Evolutionary conservation across 352 stramenopile genomes (phyloP), one percentile per base, ranked within the genome.

Genomic region (Globisporangium paddicum): DNA sequence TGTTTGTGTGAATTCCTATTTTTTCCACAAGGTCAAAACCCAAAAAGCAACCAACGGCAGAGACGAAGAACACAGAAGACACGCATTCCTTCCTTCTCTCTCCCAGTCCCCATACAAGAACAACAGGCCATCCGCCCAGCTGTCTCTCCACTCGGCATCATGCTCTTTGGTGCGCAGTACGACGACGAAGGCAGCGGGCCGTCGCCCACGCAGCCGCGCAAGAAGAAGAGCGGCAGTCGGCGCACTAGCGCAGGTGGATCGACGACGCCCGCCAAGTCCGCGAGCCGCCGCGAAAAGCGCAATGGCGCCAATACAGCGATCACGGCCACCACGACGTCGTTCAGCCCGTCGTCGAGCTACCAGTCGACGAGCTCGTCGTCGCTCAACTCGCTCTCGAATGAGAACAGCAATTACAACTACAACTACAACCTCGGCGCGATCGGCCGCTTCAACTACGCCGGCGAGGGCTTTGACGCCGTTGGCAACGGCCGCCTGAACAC

Each of bases 141-240:
- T 40, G 25, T 52, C 46, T 35, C 44, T 50, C 38, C 32, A 60
- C 25, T 45, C 55, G 26, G 28, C 37, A 66, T 19, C 30, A 82
- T 82, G 73, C 68, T 82, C 6, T 82, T 82, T 56, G 73, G 73
- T 49, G 47, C 70, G 40, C 73, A 82, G 63, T 82, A 82, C 63
- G 73, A 82, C 48, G 73, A 82, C 21, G 73, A 82, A 37, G 62
- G 46, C 25, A 62, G 50, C 35, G 77, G 68, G 2, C 73, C 73
- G 16, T 64, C 66, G 40, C 53, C 55, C 23, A 59, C 56, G 49
- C 65, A 64, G 53, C 45, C 60, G 45, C 73, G 71, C 30, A 79
- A 73, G 63, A 79, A 77, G 61, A 75, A 69, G 13, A 28, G 30
- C 4, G 32, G n/a, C 19, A 50, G 35, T 23, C 51, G 51, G 13